Evolutionary conservation across 371 early-diverging fungal species (phyloP), one percentile per base, ranked within the genome.

Genomic region (Chytridium lagenaria): DNA sequence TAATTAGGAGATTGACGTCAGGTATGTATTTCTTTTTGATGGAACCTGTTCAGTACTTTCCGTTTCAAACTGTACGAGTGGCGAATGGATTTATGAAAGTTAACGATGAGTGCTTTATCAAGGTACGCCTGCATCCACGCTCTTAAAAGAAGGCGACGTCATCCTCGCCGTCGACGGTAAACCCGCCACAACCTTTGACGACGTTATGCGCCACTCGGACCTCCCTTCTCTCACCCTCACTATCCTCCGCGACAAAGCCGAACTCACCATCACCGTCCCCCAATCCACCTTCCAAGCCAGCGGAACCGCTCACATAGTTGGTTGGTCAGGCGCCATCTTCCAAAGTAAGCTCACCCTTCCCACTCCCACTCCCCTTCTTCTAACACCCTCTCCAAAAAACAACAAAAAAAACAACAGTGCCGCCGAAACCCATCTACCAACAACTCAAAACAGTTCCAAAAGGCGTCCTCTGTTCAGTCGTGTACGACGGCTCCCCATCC

Each of bases 261-360:
- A 90, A 67, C 77, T 85, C 34, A 36, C 76, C 34, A 50, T 90
- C 28, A 71, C 26, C 0, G 80, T 78, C 26, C 78, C 80, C 5
- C 63, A 90, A 22, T 79, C 84, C 7, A 67, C 77, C 2, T 74
- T 89, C 55, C 71, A 81, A 34, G 83, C 81, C 15, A 81, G 80
- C 19, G 79, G 81, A 0, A 82, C 82, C 7, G 85, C 84, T 22
- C 82, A 89, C 5, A 84, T 94, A 3, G 82, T 94, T 33, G 87
- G 90, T 2, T 95, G 94, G 95, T 86, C 89, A 2, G 96, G 96
- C 16, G 94, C 93, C 0, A 77, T 94, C 36, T 88, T 83, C 52
- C 83, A 83, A 83, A 80, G 78, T 78, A 68, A 28, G 78, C 12
- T 10, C 55, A 7, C 5, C 10, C 63, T 16, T 40, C 36, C 30